phyloP scores from a whole-genome alignment of 129 eudicot species.

The Daucus carota region DH1_v3.0 NC_030384.2:31992001-31992500 shows the following conservation, averaged over 20 bases:
- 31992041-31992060: neutral
- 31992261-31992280: neutral
- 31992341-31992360: slow-evolving; percentile 19
- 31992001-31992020: neutral
- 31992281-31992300: neutral
- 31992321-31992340: slow-evolving; percentile 10
- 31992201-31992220: neutral
- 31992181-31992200: too few relatives aligned
- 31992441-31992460: slow-evolving; percentile 2
- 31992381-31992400: neutral
- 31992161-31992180: neutral
- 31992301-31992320: neutral
- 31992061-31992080: neutral
- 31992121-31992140: too few relatives aligned
- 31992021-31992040: neutral
- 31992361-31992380: slow-evolving; percentile 6
- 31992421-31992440: neutral
- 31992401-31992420: slow-evolving; percentile 4
- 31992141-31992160: too few relatives aligned
- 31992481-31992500: neutral
- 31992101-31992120: too few relatives aligned
- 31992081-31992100: too few relatives aligned
- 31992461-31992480: neutral
- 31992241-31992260: slow-evolving; percentile 1
- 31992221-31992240: neutral